Evolutionary conservation across 768 basidiomycete genomes (phyloP).

Genomic region (Serpula lacrymans): DNA sequence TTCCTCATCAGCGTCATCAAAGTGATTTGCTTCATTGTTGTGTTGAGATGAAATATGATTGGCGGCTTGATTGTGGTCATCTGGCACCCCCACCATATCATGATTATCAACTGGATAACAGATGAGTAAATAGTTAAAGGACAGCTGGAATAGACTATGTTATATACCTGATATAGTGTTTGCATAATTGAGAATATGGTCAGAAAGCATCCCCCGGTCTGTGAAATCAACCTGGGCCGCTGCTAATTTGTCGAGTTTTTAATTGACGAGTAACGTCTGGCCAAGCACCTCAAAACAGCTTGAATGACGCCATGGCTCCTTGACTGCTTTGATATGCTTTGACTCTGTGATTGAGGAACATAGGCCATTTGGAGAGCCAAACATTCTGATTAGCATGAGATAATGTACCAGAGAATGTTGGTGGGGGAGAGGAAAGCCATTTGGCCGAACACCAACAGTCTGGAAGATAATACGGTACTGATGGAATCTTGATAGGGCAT

Average conservation of each 20-base stretch:
- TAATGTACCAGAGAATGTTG: constrained; percentile 20
- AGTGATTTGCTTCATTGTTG: no score
- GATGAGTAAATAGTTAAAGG: no score
- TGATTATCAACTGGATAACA: no score
- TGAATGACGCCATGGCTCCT: constrained; percentile 28
- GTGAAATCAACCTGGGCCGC: constrained; percentile 4
- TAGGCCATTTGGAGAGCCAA: constrained; percentile 17
- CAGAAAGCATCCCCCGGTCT: constrained; percentile 1
- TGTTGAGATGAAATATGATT: no score
- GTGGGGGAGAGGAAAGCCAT: constrained; percentile 12
- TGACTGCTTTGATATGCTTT: constrained; percentile 33
- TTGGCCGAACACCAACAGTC: constrained; percentile 3
- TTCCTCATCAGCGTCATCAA: constrained; percentile 9
- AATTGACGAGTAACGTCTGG: constrained; percentile 20
- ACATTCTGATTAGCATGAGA: constrained; percentile 7
- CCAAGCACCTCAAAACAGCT: constrained; percentile 12
- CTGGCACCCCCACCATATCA: no score
- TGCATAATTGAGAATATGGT: constrained; percentile 17
- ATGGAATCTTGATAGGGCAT: constrained; percentile 9
- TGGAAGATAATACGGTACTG: constrained; percentile 9
- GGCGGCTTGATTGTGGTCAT: no score
- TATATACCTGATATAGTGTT: no score
- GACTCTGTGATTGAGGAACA: constrained; percentile 18
- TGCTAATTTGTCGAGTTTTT: constrained; percentile 11
- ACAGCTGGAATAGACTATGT: no score